Evolutionary conservation across 768 basidiomycete species (phyloP).

Genomic region (Amanita jacksonii): DNA sequence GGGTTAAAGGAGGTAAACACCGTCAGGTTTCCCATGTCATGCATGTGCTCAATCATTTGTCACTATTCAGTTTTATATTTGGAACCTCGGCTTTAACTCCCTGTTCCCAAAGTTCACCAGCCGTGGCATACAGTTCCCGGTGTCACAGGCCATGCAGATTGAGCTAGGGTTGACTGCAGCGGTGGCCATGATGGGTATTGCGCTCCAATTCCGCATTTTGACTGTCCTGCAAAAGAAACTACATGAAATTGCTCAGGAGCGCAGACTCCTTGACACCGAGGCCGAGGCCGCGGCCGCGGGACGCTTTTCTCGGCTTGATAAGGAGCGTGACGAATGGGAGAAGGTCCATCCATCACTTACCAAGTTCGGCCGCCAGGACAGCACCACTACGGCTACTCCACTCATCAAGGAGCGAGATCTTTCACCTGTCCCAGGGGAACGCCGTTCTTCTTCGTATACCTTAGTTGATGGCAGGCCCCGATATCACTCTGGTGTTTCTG

Average conservation of each 20-base stretch:
- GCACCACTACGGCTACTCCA: slow-evolving; percentile 52
- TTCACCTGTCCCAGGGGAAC: slow-evolving; percentile 39
- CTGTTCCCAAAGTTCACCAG: slow-evolving; percentile 72
- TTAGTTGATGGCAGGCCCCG: slow-evolving; percentile 47
- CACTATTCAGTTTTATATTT: slow-evolving; percentile 76
- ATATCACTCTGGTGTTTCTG: slow-evolving; percentile 59
- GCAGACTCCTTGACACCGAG: slow-evolving; percentile 60
- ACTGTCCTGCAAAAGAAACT: slow-evolving; percentile 72
- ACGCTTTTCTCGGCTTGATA: slow-evolving; percentile 50
- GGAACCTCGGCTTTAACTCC: slow-evolving; percentile 80
- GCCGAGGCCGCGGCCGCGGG: slow-evolving; percentile 68
- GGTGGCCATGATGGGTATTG: slow-evolving; percentile 75
- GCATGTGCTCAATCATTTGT: slow-evolving; percentile 9
- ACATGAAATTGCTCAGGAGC: slow-evolving; percentile 69
- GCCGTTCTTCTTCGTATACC: slow-evolving; percentile 41
- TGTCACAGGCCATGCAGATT: slow-evolving; percentile 87
- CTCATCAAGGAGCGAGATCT: slow-evolving; percentile 57
- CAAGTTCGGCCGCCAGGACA: slow-evolving; percentile 55
- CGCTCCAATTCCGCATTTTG: slow-evolving; percentile 84
- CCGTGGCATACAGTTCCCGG: slow-evolving; percentile 66
- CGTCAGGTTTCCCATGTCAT: slow-evolving; percentile 3
- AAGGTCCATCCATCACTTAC: slow-evolving; percentile 61
- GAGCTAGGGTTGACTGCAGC: slow-evolving; percentile 86
- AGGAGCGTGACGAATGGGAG: slow-evolving; percentile 82
- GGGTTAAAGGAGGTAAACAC: slow-evolving; percentile 80